Conservation (phyloP, 192 early-diverging fungal genomes). For the Mycoemilia scoparia region DNA sequence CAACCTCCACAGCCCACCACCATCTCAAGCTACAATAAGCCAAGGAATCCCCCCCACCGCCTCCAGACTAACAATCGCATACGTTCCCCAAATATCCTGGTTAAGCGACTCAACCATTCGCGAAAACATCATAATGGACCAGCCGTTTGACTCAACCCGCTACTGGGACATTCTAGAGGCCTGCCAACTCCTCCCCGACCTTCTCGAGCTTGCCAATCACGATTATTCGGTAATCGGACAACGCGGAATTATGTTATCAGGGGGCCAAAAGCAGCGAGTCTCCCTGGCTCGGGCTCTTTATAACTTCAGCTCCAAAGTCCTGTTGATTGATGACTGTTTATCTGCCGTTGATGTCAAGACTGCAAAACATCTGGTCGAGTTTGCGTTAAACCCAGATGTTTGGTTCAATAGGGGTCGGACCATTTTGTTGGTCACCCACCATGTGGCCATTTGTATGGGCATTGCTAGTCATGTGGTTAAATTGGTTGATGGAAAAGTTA, state of each 20-base stretch:
- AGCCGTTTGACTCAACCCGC: constrained; percentile 38
- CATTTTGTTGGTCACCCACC: constrained; percentile 71
- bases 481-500: constrained; percentile 38
- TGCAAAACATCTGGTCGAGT: constrained; percentile 57
- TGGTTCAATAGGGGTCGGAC: constrained; percentile 51
- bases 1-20: too few species aligned
- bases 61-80: too few species aligned
- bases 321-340: constrained; percentile 73
- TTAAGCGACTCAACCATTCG: constrained; percentile 50
- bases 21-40: too few species aligned
- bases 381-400: constrained; percentile 38
- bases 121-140: constrained; percentile 75
- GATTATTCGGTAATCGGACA: constrained; percentile 43
- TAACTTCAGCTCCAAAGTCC: constrained; percentile 11
- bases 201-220: constrained; percentile 60
- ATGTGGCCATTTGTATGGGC: constrained; percentile 43
- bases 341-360: constrained; percentile 91
- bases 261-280: constrained; percentile 44
- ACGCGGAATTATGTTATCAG: constrained; percentile 35
- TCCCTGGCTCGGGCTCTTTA: constrained; percentile 52
- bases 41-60: too few species aligned
- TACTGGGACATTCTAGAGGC: constrained; percentile 57
- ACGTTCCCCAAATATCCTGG: constrained; percentile 60
- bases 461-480: constrained; percentile 31
- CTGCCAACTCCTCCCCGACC: constrained; percentile 67